Evolutionary conservation across 2,329 filamentous ascomycete species (phyloP).

Genomic region (Sclerotinia glacialis): DNA sequence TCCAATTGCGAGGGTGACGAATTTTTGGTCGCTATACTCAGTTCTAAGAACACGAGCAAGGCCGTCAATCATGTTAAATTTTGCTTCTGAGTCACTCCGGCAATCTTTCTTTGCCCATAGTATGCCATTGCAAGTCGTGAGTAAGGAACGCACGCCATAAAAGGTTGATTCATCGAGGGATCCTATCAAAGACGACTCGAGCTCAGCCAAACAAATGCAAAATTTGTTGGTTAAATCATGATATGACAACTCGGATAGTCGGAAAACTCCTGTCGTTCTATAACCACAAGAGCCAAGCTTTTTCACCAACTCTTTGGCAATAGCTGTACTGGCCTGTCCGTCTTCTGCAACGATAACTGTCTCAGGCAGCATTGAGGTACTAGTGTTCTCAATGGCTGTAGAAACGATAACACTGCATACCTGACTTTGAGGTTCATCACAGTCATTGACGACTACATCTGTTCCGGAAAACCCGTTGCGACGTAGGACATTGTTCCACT

Average conservation of each 20-base stretch:
- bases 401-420: not conserved
- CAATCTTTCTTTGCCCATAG: not conserved
- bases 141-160: not conserved
- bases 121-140: not conserved
- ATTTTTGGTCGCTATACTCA: not conserved
- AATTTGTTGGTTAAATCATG: not conserved
- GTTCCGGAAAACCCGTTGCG: not conserved
- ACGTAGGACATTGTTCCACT: not conserved
- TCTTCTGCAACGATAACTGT: not conserved
- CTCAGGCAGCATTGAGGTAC: not conserved
- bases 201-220: not conserved
- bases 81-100: no score
- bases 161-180: not conserved
- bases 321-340: not conserved
- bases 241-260: not conserved
- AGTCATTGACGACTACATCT: not conserved
- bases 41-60: conserved; percentile 1
- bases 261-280: not conserved
- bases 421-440: not conserved
- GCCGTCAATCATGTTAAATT: conserved; percentile 2
- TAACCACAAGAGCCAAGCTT: not conserved
- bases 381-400: not conserved
- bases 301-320: not conserved
- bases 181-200: not conserved
- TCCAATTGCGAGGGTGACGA: not conserved